Evolutionary conservation across 148 eudicot genomes (phyloP).

Genomic region (Chenopodium berlandieri): DNA sequence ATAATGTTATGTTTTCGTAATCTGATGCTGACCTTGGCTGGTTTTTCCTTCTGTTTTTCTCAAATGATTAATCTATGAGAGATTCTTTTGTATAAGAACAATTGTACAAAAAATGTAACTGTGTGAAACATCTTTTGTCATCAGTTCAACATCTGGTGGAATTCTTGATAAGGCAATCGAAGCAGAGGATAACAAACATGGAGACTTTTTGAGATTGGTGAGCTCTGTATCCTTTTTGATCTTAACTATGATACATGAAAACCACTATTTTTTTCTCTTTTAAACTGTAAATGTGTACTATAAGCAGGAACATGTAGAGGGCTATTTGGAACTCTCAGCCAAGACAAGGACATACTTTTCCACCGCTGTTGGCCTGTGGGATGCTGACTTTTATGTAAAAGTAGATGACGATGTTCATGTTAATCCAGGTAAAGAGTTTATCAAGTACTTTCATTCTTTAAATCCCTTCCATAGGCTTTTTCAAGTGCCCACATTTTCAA

Average conservation of each 20-base stretch:
- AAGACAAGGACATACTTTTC: conserved; percentile 77
- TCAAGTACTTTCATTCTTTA: background rate
- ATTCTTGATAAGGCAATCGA: conserved; percentile 67
- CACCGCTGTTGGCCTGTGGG: conserved; percentile 69
- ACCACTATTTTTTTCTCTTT: background rate
- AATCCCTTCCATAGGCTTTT: background rate
- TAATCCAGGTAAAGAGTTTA: conserved; percentile 50
- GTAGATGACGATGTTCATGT: conserved; percentile 92
- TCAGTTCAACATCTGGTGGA: conserved; percentile 44
- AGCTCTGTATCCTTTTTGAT: conserved; percentile 11
- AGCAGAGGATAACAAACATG: conserved; percentile 58
- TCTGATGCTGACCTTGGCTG: background rate
- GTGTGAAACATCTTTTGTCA: background rate
- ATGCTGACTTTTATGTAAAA: conserved; percentile 82
- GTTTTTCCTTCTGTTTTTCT: background rate
- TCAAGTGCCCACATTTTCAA: background rate
- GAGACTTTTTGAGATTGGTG: conserved; percentile 54
- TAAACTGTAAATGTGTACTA: background rate
- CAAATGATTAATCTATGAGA: background rate
- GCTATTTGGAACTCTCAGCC: conserved; percentile 80
- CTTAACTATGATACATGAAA: background rate
- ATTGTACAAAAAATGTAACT: background rate
- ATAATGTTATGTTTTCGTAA: background rate
- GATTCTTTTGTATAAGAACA: background rate
- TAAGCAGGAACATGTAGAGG: conserved; percentile 78